Evolutionary conservation across 2,329 filamentous ascomycete species (phyloP).

Genomic region (Cladosporium sp.): DNA sequence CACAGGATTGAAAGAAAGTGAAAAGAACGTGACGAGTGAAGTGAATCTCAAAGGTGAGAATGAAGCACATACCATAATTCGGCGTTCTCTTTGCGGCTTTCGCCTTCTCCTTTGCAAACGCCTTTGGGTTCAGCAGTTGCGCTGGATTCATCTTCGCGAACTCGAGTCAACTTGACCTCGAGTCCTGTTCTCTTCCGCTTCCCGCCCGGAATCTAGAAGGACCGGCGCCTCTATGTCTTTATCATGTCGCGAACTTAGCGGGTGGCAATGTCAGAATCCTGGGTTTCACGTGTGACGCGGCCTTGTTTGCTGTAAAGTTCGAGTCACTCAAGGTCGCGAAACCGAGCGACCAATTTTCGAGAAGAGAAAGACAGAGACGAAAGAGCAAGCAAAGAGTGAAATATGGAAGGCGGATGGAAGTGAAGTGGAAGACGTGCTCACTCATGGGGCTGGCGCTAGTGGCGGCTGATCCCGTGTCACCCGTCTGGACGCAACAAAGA

Average conservation of each 20-base stretch:
- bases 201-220: background rate
- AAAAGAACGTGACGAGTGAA: background rate
- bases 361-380: background rate
- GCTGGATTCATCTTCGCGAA: constrained; percentile 35
- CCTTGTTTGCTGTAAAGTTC: background rate
- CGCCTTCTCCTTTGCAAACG: constrained; percentile 37
- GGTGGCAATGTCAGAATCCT: background rate
- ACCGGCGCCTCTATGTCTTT: background rate
- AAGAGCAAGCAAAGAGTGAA: background rate
- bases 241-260: constrained; percentile 20
- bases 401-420: background rate
- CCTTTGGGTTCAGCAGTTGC: constrained; percentile 41
- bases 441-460: background rate
- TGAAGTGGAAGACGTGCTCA: background rate
- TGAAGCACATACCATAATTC: constrained; percentile 32
- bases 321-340: background rate
- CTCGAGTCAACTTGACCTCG: background rate
- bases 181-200: background rate
- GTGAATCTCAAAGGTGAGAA: constrained; percentile 23
- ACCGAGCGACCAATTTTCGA: background rate
- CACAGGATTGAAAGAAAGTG: background rate
- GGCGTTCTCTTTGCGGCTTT: constrained; percentile 27
- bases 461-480: background rate
- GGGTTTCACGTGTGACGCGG: background rate
- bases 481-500: background rate